These are phyloP conservation scores for Butyriboletus appendiculatus DNA, from an alignment of 1,284 basidiomycete genomes.

Conservation along the genomic window DNA sequence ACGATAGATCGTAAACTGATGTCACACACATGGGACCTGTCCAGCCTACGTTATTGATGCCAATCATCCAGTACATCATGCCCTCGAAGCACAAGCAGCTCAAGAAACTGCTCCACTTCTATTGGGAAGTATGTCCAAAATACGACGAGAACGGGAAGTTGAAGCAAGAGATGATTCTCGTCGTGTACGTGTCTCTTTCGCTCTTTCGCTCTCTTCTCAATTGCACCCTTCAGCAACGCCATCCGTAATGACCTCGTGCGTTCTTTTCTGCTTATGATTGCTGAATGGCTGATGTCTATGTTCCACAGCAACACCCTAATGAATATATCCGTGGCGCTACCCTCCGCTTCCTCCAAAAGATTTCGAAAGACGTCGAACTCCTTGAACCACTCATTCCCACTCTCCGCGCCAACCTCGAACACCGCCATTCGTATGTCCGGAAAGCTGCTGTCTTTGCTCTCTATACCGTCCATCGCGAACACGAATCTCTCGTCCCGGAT, in stretches of 20 bases:
- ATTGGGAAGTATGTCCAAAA: slow-evolving; percentile 99
- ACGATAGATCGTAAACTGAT: slow-evolving; percentile 9
- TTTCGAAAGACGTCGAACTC: slow-evolving; percentile 90
- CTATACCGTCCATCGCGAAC: slow-evolving; percentile 92
- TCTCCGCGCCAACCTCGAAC: slow-evolving; percentile 93
- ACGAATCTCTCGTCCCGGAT: slow-evolving; percentile 95
- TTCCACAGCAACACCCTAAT: slow-evolving; percentile 91
- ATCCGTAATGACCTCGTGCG: slow-evolving; percentile 94
- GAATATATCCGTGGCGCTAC: slow-evolving; percentile 99
- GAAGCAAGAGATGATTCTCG: slow-evolving; percentile 99
- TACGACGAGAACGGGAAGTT: slow-evolving; percentile 96
- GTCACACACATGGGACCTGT: not conserved
- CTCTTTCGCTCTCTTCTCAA: slow-evolving; percentile 1
- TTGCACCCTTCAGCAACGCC: slow-evolving; percentile 69
- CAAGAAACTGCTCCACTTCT: slow-evolving; percentile 98
- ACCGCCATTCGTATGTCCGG: slow-evolving; percentile 97
- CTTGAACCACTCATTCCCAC: slow-evolving; percentile 96
- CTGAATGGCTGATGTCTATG: not conserved
- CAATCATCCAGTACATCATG: slow-evolving; percentile 91
- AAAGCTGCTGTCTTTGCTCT: slow-evolving; percentile 99
- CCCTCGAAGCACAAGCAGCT: slow-evolving; percentile 96
- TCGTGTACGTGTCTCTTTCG: slow-evolving; percentile 69
- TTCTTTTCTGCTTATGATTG: slow-evolving; percentile 9
- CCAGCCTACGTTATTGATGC: slow-evolving; percentile 92
- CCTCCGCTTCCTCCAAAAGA: slow-evolving; percentile 95